A percentile compares a stretch with the other conserved stretches of the same genome.
These are phyloP conservation scores for Cnidoscolus chayamansa DNA, from an alignment of 441 rosid genomes.

Conservation along the genomic window DNA sequence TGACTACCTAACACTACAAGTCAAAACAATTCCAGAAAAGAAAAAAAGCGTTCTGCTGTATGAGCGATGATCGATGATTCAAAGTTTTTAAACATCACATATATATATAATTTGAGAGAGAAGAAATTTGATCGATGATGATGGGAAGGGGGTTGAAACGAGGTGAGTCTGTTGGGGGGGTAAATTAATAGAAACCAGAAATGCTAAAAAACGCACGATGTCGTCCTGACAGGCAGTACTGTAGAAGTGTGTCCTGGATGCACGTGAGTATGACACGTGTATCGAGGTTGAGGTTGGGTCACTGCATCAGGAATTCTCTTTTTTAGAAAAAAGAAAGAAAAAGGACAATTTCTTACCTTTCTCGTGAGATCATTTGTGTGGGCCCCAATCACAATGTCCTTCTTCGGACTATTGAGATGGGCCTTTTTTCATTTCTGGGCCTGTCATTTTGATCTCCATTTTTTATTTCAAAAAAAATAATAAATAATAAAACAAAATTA, in stretches of 20 bases:
- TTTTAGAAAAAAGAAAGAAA: neutral
- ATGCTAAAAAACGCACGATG: neutral
- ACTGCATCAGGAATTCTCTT: too few relatives aligned
- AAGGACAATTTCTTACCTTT: conserved; percentile 5
- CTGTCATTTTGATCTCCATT: neutral
- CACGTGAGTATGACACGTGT: conserved; percentile 23
- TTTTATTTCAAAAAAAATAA: too few relatives aligned
- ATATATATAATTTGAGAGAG: neutral
- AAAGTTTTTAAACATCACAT: too few relatives aligned
- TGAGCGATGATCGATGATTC: too few relatives aligned
- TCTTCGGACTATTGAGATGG: neutral
- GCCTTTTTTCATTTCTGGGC: conserved; percentile 14
- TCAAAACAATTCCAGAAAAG: neutral
- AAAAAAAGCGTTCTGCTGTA: too few relatives aligned
- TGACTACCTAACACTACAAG: conserved; percentile 10
- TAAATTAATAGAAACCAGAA: neutral
- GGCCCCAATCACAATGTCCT: neutral
- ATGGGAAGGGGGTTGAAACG: too few relatives aligned
- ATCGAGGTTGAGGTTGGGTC: conserved; percentile 1
- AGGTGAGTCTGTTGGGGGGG: too few relatives aligned
- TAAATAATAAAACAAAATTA: too few relatives aligned
- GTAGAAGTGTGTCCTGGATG: neutral
- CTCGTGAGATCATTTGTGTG: conserved; percentile 15
- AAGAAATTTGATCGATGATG: neutral
- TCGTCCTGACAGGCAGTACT: neutral